Percentiles rank a stretch among this genome's conserved stretches.
Conservation (phyloP, 805 yeast genomes). For the Pichia nakasei region DNA sequence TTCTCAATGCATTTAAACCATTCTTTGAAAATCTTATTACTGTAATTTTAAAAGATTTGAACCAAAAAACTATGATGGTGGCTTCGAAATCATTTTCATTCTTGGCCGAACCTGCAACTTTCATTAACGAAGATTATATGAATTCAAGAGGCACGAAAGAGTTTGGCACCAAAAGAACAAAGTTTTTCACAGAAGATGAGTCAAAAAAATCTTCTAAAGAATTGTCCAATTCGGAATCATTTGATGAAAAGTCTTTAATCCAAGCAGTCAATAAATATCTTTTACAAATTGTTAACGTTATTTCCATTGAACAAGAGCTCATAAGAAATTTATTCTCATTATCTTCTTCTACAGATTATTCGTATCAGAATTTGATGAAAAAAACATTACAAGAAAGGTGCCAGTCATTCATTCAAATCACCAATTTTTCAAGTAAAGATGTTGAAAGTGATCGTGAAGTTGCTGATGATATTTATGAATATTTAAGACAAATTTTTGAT, state of each 20-base stretch:
- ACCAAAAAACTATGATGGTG: slow-evolving; percentile 4
- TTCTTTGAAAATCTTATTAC: slow-evolving; percentile 23
- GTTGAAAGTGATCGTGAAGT: slow-evolving; percentile 26
- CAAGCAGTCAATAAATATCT: slow-evolving; percentile 10
- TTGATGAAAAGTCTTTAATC: background rate
- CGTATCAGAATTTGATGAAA: slow-evolving; percentile 36
- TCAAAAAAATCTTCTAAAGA: background rate
- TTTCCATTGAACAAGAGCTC: slow-evolving; percentile 39
- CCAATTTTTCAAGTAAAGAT: slow-evolving; percentile 10
- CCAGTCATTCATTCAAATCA: slow-evolving; percentile 8
- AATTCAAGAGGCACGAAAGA: slow-evolving; percentile 7
- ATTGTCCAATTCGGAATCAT: background rate
- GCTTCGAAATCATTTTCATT: slow-evolving; percentile 14
- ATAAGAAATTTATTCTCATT: slow-evolving; percentile 35
- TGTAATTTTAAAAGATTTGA: slow-evolving; percentile 13
- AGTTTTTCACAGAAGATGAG: slow-evolving; percentile 12
- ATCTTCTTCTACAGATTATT: slow-evolving; percentile 30
- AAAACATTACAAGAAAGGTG: slow-evolving; percentile 20
- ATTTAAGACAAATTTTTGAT: slow-evolving; percentile 25
- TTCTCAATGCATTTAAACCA: slow-evolving; percentile 25
- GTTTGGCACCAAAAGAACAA: slow-evolving; percentile 4
- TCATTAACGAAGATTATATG: slow-evolving; percentile 12
- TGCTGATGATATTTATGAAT: slow-evolving; percentile 20
- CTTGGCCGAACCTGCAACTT: slow-evolving; percentile 14
- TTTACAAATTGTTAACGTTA: slow-evolving; percentile 8